Evolutionary conservation across 2,329 filamentous ascomycete genomes (phyloP).

Genomic region (Botryotinia narcissicola): DNA sequence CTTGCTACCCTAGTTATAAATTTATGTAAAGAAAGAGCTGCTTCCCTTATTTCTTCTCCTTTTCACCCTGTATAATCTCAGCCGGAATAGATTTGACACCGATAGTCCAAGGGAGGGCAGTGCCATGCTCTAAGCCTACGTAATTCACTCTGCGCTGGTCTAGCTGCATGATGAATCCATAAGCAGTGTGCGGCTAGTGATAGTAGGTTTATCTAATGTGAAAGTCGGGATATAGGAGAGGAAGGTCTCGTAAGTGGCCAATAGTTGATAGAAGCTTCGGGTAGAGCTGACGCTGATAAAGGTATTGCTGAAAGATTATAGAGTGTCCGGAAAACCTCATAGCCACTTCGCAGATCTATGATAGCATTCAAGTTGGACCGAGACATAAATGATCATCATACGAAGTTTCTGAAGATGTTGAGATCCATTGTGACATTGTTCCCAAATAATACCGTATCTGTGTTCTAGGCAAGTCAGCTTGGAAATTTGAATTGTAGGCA

Average conservation of each 20-base stretch:
- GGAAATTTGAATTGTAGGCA: not conserved
- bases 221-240: not conserved
- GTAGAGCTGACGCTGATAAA: not conserved
- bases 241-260: not conserved
- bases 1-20: not conserved
- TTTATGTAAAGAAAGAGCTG: not conserved
- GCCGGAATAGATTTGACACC: too few relatives aligned
- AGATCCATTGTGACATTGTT: too few relatives aligned
- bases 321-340: not conserved
- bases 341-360: not conserved
- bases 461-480: not conserved
- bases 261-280: not conserved
- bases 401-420: not conserved
- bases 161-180: not conserved
- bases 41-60: not conserved
- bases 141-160: too few relatives aligned
- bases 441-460: not conserved
- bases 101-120: not conserved
- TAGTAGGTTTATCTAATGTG: not conserved
- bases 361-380: accelerated
- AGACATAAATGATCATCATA: not conserved
- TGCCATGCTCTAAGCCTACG: not conserved
- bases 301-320: not conserved
- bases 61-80: not conserved
- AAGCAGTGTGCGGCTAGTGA: accelerated